A percentile compares a stretch with the other conserved stretches of the same genome.
Conservation (phyloP, 495 filamentous ascomycete genomes). For the Penicillium steckii region DNA sequence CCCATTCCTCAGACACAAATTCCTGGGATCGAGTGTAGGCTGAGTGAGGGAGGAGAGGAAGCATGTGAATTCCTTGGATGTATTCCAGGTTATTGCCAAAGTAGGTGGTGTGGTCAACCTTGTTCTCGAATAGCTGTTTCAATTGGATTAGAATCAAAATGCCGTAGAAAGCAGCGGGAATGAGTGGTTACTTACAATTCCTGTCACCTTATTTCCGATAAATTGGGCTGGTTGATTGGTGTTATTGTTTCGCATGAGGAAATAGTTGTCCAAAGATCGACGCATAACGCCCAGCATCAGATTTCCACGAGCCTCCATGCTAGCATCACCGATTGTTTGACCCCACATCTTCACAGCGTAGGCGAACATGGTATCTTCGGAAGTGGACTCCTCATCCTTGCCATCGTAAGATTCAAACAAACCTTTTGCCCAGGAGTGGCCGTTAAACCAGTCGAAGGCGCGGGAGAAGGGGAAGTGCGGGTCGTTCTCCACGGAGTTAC, state of each 20-base stretch:
- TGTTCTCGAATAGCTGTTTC: slow-evolving; percentile 86
- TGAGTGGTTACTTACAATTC: slow-evolving; percentile 57
- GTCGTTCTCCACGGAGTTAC: slow-evolving; percentile 73
- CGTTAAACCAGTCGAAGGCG: slow-evolving; percentile 90
- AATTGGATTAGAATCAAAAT: slow-evolving; percentile 10
- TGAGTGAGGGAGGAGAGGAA: slow-evolving; percentile 75
- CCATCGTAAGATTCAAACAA: slow-evolving; percentile 89
- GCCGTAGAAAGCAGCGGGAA: background rate
- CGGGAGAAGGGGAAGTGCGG: slow-evolving; percentile 82
- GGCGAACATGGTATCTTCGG: slow-evolving; percentile 84
- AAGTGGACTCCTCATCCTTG: slow-evolving; percentile 89
- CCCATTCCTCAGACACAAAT: slow-evolving; percentile 87
- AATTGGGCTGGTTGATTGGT: slow-evolving; percentile 74
- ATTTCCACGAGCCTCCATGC: slow-evolving; percentile 84
- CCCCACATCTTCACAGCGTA: slow-evolving; percentile 98
- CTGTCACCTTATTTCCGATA: slow-evolving; percentile 80
- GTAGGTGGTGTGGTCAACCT: slow-evolving; percentile 92
- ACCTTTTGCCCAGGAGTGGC: slow-evolving; percentile 95
- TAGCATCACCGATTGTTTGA: slow-evolving; percentile 63
- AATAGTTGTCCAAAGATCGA: slow-evolving; percentile 73
- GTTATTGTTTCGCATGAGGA: slow-evolving; percentile 70
- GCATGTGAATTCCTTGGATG: slow-evolving; percentile 96
- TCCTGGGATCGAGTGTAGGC: slow-evolving; percentile 61
- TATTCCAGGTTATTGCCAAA: slow-evolving; percentile 81
- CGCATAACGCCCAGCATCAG: slow-evolving; percentile 77